phyloP scores from a whole-genome alignment of 2,329 filamentous ascomycete species.

The Penicillium fuscoglaucum region DNA sequence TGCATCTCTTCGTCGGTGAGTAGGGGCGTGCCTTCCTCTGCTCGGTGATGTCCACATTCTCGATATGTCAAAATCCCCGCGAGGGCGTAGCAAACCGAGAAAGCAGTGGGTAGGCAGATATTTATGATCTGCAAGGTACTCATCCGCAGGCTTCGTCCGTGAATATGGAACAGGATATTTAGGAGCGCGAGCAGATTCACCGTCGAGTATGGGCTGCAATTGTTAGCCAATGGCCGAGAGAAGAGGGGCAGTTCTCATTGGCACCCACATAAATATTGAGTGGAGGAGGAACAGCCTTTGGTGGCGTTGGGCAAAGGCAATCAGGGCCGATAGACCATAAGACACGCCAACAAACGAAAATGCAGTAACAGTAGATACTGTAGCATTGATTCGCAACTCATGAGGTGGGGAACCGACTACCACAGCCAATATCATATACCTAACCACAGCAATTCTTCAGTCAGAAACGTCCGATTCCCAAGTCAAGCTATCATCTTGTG shows the following conservation, averaged over 20 bases:
- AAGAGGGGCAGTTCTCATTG: background rate
- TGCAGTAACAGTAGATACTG: background rate
- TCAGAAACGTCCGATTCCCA: background rate
- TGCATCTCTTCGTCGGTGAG: constrained; percentile 43
- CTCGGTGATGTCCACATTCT: constrained; percentile 14
- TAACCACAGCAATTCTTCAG: background rate
- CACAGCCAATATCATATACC: constrained; percentile 10
- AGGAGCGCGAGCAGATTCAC: constrained; percentile 35
- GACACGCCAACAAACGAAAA: background rate
- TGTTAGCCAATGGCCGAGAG: background rate
- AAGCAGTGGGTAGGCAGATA: constrained; percentile 31
- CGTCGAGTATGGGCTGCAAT: constrained; percentile 14
- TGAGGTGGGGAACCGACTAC: background rate
- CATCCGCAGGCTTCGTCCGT: constrained; percentile 32
- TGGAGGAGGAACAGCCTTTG: background rate
- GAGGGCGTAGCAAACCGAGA: constrained; percentile 30
- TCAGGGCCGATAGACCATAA: background rate
- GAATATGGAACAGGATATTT: constrained; percentile 37
- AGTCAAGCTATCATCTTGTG: background rate
- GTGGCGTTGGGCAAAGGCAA: background rate
- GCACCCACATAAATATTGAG: background rate
- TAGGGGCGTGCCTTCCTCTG: constrained; percentile 16
- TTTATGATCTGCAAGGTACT: constrained; percentile 27
- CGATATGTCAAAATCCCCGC: constrained; percentile 30
- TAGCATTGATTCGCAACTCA: constrained; percentile 1